These are phyloP conservation scores for Entomortierella lignicola DNA, from an alignment of 192 early-diverging fungal species.

Conservation along the genomic window DNA sequence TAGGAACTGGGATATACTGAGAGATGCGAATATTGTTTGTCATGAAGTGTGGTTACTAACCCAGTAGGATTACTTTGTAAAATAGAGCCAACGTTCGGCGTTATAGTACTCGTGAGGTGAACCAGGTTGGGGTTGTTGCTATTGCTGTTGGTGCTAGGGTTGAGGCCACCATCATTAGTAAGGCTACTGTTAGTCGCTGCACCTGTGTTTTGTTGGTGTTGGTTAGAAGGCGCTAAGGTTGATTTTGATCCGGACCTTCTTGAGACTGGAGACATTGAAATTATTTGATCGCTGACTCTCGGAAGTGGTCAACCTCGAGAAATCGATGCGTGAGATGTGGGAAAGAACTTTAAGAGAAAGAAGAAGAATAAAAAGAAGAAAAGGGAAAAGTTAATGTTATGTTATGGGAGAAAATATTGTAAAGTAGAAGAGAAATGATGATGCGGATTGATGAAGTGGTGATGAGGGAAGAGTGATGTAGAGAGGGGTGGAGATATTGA, in stretches of 20 bases:
- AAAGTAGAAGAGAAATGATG: neutral
- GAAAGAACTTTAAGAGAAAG: neutral
- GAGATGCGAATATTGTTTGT: neutral
- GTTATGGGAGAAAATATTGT: neutral
- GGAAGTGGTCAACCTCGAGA: too few relatives aligned
- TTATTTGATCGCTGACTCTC: too few relatives aligned
- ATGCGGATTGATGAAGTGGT: neutral
- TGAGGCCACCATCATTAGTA: conserved; percentile 11
- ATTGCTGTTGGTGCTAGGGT: neutral
- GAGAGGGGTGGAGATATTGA: neutral
- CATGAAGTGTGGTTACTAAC: conserved; percentile 21
- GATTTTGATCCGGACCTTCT: conserved; percentile 24
- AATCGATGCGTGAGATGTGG: too few relatives aligned
- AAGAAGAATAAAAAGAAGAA: neutral
- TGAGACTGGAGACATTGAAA: conserved; percentile 35
- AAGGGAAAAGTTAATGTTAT: neutral
- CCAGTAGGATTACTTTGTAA: conserved; percentile 4
- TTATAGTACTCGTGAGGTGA: neutral
- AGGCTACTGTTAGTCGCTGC: neutral
- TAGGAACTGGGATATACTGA: neutral
- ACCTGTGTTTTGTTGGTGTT: neutral
- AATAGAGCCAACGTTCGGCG: neutral
- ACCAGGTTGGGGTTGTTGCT: neutral
- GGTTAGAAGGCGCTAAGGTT: neutral
- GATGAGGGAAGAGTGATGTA: neutral